Evolutionary conservation across 805 yeast species (phyloP).

Genomic region (Tetrapisispora fleetii): DNA sequence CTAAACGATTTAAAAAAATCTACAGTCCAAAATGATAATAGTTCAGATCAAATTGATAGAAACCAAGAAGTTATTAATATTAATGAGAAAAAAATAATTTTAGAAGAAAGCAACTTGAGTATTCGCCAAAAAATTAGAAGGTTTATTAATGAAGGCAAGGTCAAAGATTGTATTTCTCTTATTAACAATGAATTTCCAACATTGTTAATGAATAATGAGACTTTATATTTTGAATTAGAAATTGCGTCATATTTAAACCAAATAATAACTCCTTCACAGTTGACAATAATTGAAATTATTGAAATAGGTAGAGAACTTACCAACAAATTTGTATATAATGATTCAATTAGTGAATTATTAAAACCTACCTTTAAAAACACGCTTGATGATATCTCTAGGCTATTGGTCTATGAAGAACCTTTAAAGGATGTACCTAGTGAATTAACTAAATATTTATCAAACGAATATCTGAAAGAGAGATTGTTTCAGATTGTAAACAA

Average conservation of each 20-base stretch:
- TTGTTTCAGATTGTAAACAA: constrained; percentile 27
- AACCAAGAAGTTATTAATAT: constrained; percentile 15
- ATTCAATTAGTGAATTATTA: constrained; percentile 9
- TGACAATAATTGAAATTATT: constrained; percentile 12
- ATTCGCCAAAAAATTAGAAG: constrained; percentile 39
- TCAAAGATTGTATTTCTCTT: constrained; percentile 34
- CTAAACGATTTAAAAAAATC: constrained; percentile 35
- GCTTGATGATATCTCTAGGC: constrained; percentile 39
- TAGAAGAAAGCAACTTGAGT: constrained; percentile 30
- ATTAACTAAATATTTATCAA: constrained; percentile 15
- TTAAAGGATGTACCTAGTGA: constrained; percentile 29
- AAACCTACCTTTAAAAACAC: constrained; percentile 27
- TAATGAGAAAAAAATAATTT: constrained; percentile 23
- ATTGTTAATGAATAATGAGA: constrained; percentile 3
- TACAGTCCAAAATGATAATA: constrained; percentile 5
- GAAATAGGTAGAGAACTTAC: constrained; percentile 20
- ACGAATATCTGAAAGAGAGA: constrained; percentile 24
- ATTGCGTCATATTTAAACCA: constrained; percentile 19
- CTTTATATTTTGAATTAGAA: constrained; percentile 20
- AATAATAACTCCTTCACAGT: constrained; percentile 8
- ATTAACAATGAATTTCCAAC: constrained; percentile 26
- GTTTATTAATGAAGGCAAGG: constrained; percentile 35
- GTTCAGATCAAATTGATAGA: constrained; percentile 10
- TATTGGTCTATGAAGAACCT: constrained; percentile 47
- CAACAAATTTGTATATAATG: constrained; percentile 15